Percentiles rank a stretch among this genome's conserved stretches.
Conservation (phyloP, 805 yeast species). For the Yarrowia bubula region DNA sequence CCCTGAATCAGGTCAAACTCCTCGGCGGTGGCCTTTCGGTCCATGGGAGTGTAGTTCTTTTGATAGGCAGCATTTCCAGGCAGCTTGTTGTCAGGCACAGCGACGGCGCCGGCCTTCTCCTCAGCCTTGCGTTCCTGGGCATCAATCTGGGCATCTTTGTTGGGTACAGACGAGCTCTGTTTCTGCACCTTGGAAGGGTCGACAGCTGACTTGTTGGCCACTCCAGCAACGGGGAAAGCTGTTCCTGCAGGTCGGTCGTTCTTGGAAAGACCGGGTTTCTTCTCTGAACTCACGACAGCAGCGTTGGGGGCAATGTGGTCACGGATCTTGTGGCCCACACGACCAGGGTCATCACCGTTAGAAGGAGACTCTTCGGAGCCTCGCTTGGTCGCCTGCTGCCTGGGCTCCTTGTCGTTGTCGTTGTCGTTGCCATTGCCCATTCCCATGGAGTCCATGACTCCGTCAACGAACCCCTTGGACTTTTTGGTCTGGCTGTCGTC, state of each 20-base stretch:
- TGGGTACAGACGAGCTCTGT: not conserved
- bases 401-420: not conserved
- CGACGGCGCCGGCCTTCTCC: conserved; percentile 23
- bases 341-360: conserved; percentile 22
- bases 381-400: not conserved
- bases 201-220: conserved; percentile 34
- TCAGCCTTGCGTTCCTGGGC: not conserved
- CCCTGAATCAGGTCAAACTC: conserved; percentile 1
- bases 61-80: conserved; percentile 2
- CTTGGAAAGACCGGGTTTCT: conserved; percentile 34
- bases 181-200: conserved; percentile 30
- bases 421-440: not conserved
- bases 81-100: conserved; percentile 20
- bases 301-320: conserved; percentile 30
- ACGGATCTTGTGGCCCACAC: conserved; percentile 22
- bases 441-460: conserved; percentile 1
- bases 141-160: not conserved
- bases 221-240: conserved; percentile 36
- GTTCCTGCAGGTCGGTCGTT: conserved; percentile 36
- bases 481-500: conserved; percentile 8
- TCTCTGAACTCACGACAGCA: conserved; percentile 35
- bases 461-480: conserved; percentile 9
- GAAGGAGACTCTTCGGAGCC: not conserved
- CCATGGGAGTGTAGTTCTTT: conserved; percentile 22
- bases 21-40: conserved; percentile 18